Evolutionary conservation across 805 yeast genomes (phyloP), one percentile per base, ranked within the genome.

Genomic region (Teunomyces pallodes): DNA sequence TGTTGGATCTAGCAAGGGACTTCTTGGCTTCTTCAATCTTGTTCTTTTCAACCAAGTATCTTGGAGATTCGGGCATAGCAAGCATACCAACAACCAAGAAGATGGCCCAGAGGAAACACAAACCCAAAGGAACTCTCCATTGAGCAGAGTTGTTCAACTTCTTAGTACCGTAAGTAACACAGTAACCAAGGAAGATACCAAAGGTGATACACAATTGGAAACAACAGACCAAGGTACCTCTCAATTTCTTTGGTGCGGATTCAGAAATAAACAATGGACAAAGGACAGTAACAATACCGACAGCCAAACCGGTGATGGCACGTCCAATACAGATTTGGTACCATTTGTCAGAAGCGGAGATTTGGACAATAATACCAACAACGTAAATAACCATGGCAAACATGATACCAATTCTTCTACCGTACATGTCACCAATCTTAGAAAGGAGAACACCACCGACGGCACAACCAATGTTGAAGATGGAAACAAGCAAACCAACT

Each of bases 381-480:
- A 60, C 58, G 48, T 62, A 63, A 40, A 63, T 51, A 9, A 53
- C 52, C 66, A 61, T 61, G 43, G 66, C 51, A n/a, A 53, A 49
- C 56, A 60, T 59, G 27, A 63, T 44, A 28, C 65, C 67, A n/a
- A 52, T 36, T 51, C 65, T 54, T 51, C 67, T 50, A 40, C 67
- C 67, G 52, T 54, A 56, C 36, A 61, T 43, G 47, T 63, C 67
- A 28, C 57, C 66, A 16, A 51, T 29, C 43, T 59, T 60, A 31
- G 62, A 56, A 27, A 62, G 57, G 32, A 55, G 46, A 24, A 63
- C 55, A 43, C 66, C 67, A 27, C 67, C 67, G 13, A 63, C 54
- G 28, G 66, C 65, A 48, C 66, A 62, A 2, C 67, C 67, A 29
- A 63, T 53, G 51, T 62, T 62, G 52, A 63, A 63, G 35, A 62